Percentiles rank a stretch among this genome's conserved stretches.
Conservation (phyloP, 176 grass and related monocot genomes). For the Musa beccarii region DNA sequence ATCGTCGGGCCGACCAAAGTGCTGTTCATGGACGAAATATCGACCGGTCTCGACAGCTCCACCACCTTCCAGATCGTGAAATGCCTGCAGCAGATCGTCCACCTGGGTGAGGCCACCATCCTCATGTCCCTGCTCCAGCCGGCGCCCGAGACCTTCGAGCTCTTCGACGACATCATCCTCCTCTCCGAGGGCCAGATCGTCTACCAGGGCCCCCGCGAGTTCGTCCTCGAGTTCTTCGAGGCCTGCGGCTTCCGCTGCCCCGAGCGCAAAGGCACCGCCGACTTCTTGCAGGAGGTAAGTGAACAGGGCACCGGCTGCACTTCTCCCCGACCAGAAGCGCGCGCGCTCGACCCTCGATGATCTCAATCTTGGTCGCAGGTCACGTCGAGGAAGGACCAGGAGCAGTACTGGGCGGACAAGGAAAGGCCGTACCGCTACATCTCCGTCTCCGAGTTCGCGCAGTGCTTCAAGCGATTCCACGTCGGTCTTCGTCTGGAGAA, state of each 20-base stretch:
- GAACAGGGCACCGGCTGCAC: not conserved
- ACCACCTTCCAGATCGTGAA: slow-evolving; percentile 96
- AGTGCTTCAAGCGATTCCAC: slow-evolving; percentile 53
- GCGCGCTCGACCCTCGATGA: not conserved
- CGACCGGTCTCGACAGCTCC: slow-evolving; percentile 87
- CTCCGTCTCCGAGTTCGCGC: slow-evolving; percentile 54
- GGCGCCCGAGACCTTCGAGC: slow-evolving; percentile 81
- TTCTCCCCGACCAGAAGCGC: too few relatives aligned
- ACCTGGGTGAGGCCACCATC: slow-evolving; percentile 82
- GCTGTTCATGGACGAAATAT: slow-evolving; percentile 99
- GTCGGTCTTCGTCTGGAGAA: slow-evolving; percentile 51
- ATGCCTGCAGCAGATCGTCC: slow-evolving; percentile 88
- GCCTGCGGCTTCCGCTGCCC: slow-evolving; percentile 70
- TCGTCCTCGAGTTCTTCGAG: slow-evolving; percentile 70
- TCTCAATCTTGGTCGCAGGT: slow-evolving; percentile 29
- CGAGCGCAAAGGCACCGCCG: slow-evolving; percentile 88
- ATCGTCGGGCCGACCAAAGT: slow-evolving; percentile 92
- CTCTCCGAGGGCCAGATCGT: slow-evolving; percentile 98
- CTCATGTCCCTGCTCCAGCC: slow-evolving; percentile 98
- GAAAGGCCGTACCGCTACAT: slow-evolving; percentile 48
- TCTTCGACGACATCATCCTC: slow-evolving; percentile 91
- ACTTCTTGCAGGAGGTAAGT: slow-evolving; percentile 93
- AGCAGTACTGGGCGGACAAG: slow-evolving; percentile 50
- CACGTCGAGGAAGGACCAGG: slow-evolving; percentile 63
- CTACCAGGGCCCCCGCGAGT: slow-evolving; percentile 71